phyloP scores from a whole-genome alignment of 257 asterid species.

The Eucommia ulmoides region DNA sequence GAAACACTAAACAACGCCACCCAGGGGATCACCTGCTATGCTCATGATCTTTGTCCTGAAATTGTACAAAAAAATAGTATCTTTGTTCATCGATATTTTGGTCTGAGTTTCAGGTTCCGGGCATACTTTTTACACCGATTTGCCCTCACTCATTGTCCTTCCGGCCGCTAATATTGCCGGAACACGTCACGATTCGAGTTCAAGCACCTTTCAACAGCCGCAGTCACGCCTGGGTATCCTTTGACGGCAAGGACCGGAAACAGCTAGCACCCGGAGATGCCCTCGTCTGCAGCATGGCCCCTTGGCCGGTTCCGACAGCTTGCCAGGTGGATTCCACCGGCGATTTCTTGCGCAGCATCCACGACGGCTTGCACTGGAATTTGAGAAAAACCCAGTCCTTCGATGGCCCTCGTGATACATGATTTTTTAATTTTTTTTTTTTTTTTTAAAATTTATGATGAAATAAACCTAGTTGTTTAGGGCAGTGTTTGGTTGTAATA shows the following conservation, averaged over 20 bases:
- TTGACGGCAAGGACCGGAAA: conserved; percentile 87
- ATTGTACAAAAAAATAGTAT: too few species aligned
- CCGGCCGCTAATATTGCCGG: conserved; percentile 87
- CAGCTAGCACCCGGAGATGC: conserved; percentile 85
- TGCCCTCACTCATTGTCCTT: conserved; percentile 96
- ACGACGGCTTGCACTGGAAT: conserved; percentile 96
- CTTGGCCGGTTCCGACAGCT: conserved; percentile 98
- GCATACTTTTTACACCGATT: conserved; percentile 85
- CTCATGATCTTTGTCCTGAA: too few species aligned
- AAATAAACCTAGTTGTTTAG: too few species aligned
- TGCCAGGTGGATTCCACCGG: conserved; percentile 69
- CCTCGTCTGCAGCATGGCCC: conserved; percentile 93
- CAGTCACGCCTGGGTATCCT: conserved; percentile 95
- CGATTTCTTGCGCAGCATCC: conserved; percentile 83
- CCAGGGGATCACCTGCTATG: too few species aligned
- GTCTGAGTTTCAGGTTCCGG: conserved; percentile 86
- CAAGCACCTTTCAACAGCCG: conserved; percentile 84
- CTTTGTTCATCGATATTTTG: too few species aligned
- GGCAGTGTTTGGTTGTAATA: too few species aligned
- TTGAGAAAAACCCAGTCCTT: conserved; percentile 77
- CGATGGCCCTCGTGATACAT: conserved; percentile 69
- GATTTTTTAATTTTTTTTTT: too few species aligned
- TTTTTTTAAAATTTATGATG: too few species aligned
- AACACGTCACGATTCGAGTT: conserved; percentile 68
- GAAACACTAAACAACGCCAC: too few species aligned